A percentile compares a stretch with the other conserved stretches of the same genome.
phyloP scores from a whole-genome alignment of 2,329 filamentous ascomycete species.

The Chrysoporthe deuterocubensis region DNA sequence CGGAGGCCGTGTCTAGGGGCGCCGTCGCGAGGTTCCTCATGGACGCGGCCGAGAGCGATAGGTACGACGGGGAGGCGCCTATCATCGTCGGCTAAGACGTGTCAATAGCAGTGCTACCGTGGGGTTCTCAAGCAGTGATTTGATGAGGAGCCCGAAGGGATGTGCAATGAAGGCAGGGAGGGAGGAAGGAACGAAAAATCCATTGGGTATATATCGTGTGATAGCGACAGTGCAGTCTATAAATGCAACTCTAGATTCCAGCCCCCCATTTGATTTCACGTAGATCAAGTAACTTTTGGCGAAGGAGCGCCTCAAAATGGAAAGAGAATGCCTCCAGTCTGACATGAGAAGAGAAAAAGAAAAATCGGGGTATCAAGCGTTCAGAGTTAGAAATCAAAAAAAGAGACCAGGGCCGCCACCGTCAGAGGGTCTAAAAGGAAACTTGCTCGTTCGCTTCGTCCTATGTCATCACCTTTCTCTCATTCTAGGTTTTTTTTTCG shows the following conservation, averaged over 20 bases:
- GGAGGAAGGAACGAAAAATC: neutral
- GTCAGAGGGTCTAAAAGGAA: neutral
- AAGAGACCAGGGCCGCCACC: neutral
- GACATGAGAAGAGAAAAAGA: neutral
- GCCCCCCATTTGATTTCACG: neutral
- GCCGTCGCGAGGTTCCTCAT: slow-evolving; percentile 47
- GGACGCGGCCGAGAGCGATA: slow-evolving; percentile 38
- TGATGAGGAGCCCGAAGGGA: too few species aligned
- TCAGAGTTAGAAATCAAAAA: neutral
- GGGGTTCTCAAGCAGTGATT: too few species aligned
- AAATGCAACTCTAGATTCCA: neutral
- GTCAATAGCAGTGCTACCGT: neutral
- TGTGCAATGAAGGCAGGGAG: neutral
- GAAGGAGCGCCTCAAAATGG: neutral
- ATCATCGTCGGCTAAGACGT: slow-evolving; percentile 11
- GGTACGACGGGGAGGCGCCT: slow-evolving; percentile 38
- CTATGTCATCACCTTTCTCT: neutral
- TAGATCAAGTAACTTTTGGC: neutral
- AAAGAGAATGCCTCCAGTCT: neutral
- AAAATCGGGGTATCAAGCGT: slow-evolving; percentile 15
- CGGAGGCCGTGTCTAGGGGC: slow-evolving; percentile 33
- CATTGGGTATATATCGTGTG: slow-evolving; percentile 15
- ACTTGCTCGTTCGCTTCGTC: neutral
- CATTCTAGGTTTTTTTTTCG: neutral
- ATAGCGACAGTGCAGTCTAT: slow-evolving; percentile 10